A percentile compares a stretch with the other conserved stretches of the same genome.
Conservation (phyloP, 768 basidiomycete genomes). For the Heimioporus sp. region DNA sequence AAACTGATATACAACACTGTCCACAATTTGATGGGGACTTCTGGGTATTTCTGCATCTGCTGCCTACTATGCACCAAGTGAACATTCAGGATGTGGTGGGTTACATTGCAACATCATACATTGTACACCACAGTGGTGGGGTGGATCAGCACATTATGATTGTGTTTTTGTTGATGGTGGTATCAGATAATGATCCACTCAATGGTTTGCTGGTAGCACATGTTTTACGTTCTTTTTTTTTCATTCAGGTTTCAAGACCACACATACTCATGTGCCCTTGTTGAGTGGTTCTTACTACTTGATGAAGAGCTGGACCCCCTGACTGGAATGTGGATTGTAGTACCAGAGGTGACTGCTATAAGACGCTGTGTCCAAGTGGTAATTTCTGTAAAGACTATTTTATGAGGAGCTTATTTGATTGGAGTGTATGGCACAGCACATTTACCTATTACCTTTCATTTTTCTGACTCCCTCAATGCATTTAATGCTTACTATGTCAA, state of each 20-base stretch:
- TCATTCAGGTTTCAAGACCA: conserved; percentile 19
- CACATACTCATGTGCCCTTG: conserved; percentile 27
- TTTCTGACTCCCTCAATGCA: conserved; percentile 19
- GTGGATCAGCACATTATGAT: conserved; percentile 3
- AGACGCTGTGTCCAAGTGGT: conserved; percentile 8
- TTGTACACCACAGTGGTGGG: conserved; percentile 13
- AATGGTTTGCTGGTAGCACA: conserved; percentile 10
- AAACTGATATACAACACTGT: neutral
- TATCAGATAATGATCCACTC: conserved; percentile 13
- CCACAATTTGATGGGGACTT: conserved; percentile 9
- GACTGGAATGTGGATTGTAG: neutral
- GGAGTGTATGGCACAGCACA: conserved; percentile 20
- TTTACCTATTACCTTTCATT: conserved; percentile 20
- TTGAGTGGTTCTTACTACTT: conserved; percentile 27
- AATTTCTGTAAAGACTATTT: conserved; percentile 30
- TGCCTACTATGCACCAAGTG: conserved; percentile 24
- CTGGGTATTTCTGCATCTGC: conserved; percentile 28
- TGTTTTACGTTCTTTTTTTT: conserved; percentile 28
- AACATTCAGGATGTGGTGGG: conserved; percentile 10
- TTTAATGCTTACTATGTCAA: conserved; percentile 31
- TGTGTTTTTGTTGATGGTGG: conserved; percentile 20
- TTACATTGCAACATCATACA: conserved; percentile 15
- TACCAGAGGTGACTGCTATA: neutral
- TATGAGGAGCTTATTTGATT: conserved; percentile 32
- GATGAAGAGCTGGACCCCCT: conserved; percentile 17